phyloP scores from a whole-genome alignment of 2,329 filamentous ascomycete species.

The Fusarium pininemorale region DNA sequence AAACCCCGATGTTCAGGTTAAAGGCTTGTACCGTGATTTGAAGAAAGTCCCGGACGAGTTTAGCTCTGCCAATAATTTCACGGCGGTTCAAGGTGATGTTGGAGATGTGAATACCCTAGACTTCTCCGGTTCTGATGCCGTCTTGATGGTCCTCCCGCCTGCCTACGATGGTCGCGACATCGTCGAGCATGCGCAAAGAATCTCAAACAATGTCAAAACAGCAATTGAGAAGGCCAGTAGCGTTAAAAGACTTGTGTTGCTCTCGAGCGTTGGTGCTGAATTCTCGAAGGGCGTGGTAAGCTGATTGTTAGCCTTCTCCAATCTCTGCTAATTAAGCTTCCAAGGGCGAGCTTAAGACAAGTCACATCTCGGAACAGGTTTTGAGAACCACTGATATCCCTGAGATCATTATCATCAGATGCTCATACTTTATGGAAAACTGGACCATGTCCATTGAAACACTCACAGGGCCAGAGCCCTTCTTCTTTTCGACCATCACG shows the following conservation, averaged over 20 bases:
- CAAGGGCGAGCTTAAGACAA: conserved; percentile 50
- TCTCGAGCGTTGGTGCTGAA: conserved; percentile 48
- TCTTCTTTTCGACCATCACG: conserved; percentile 48
- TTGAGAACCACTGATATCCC: conserved; percentile 25
- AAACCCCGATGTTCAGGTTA: conserved; percentile 17
- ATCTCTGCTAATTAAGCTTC: rapidly evolving
- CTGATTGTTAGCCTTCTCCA: no score
- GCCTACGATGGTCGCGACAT: conserved; percentile 39
- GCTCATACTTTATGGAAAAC: conserved; percentile 52
- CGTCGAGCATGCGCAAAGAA: conserved; percentile 16
- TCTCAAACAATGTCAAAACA: conserved; percentile 43
- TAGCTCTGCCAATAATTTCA: conserved; percentile 36
- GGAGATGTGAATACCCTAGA: conserved; percentile 44
- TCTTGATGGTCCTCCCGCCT: conserved; percentile 47
- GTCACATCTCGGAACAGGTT: conserved; percentile 46
- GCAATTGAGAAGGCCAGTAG: conserved; percentile 37
- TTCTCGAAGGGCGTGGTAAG: conserved; percentile 45
- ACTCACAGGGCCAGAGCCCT: conserved; percentile 38
- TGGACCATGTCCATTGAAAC: conserved; percentile 45
- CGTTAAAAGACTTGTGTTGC: conserved; percentile 45
- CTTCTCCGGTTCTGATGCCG: conserved; percentile 43
- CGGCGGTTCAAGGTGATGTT: conserved; percentile 43
- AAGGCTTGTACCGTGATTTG: conserved; percentile 45
- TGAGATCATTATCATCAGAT: conserved; percentile 46
- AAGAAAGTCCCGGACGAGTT: conserved; percentile 44